Evolutionary conservation across 495 filamentous ascomycete species (phyloP).

Genomic region (Penicillium angulare): DNA sequence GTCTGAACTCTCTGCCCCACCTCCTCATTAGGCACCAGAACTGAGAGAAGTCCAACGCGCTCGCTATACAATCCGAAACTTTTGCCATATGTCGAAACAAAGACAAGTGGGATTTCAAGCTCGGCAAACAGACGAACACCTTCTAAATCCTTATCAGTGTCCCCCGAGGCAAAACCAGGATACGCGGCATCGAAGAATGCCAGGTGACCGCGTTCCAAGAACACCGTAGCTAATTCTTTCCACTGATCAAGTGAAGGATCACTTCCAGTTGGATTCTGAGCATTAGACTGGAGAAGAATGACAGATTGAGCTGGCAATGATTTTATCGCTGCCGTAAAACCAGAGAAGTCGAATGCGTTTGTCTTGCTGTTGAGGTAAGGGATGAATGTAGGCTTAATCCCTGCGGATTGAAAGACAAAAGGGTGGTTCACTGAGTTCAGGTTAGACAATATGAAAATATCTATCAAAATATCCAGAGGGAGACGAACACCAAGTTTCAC

Average conservation of each 20-base stretch:
- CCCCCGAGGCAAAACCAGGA: conserved; percentile 15
- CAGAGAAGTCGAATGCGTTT: conserved; percentile 11
- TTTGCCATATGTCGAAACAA: conserved; percentile 19
- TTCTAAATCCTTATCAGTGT: conserved; percentile 12
- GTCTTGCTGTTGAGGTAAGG: conserved; percentile 15
- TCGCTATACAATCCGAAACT: conserved; percentile 19
- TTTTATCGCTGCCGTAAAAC: conserved; percentile 4
- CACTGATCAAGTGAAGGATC: conserved; percentile 15
- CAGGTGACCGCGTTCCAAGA: conserved; percentile 11
- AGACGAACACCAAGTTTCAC: conserved; percentile 11
- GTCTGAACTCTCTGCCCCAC: conserved; percentile 4
- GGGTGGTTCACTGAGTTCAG: conserved; percentile 11
- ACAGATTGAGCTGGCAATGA: conserved; percentile 15
- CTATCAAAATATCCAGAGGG: not conserved
- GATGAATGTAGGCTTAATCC: conserved; percentile 10
- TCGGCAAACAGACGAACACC: conserved; percentile 13
- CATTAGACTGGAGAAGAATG: conserved; percentile 13
- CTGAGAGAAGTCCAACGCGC: conserved; percentile 12
- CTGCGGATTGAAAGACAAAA: conserved; percentile 6
- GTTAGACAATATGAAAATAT: not conserved
- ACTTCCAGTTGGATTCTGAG: conserved; percentile 19
- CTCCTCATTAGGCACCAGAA: conserved; percentile 10
- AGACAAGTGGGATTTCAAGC: conserved; percentile 9
- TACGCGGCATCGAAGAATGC: conserved; percentile 20
- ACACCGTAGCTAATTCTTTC: conserved; percentile 9